Base-by-base conservation (phyloP, 2,329 filamentous ascomycete species). In the Clarireedia monteithiana region DNA sequence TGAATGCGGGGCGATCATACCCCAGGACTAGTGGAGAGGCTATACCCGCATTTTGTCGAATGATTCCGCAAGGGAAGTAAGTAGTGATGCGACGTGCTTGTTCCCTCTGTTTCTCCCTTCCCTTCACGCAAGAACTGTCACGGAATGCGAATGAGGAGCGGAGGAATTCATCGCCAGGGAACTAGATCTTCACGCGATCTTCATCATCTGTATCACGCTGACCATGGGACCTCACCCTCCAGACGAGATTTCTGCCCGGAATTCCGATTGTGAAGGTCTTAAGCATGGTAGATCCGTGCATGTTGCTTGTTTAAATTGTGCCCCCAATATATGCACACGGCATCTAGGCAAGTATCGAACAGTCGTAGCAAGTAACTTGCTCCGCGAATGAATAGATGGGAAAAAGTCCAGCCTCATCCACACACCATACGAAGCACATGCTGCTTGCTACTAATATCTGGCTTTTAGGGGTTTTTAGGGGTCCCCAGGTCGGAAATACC, bases 1-100 rank as follows among this genome's bases (percentile, higher is more conserved):
- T 38, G 50, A 53, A 20, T 53, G 50, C 50, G 50, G 50, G 50
- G 50, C 50, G 27, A 38, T 53, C 42, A 53, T 53, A 48, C 42
- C 50, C 50, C 42, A 53, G 50, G 50, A 38, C 42, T 20, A 48
- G 38, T 53, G 50, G 42, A 34, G 47, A 17, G 30, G 47, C 27
- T 24, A 53, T 17, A 34, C 50, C 50, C 50, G 27, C 50, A 53
- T 30, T 30, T 12, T 9, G 50, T 47, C 17, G 50, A 39, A 36
- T 53, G 42, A 47, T 36, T 45, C 50, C 17, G 24, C 42, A 53
- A 26, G 23, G 50, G 42, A 14, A 53, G 47, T n/a, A n/a, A n/a
- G n/a, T n/a, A n/a, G n/a, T 53, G 44, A 34, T 34, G 30, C 30
- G 30, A 34, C 30, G 30, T 34, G 30, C 39, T 39, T 39, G 20